Evolutionary conservation across 352 stramenopile species (phyloP), one percentile per base, ranked within the genome.

Genomic region (Phytophthora cactorum): DNA sequence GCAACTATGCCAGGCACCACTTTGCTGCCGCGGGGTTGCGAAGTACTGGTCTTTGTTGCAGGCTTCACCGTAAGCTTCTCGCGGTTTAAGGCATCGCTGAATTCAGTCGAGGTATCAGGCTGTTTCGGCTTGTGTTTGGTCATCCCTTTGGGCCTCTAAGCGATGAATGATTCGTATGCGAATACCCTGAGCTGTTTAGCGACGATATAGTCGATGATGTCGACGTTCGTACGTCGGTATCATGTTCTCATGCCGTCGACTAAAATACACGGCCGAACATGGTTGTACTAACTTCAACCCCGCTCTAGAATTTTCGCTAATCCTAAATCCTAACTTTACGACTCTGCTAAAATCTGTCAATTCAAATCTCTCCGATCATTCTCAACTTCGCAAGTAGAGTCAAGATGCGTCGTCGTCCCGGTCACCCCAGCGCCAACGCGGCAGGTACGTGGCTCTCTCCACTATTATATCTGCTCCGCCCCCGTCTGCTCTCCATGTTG

Each of bases 371-470:
- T 15, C 38, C 9, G 50, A 59, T 39, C 52, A 59, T 50, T 39
- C 25, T 34, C 22, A 22, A 22, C 22, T 1, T 22, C 22, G 25
- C 39, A 51, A 45, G 4, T 34, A 50, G 5, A 1, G 29, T 5
- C 27, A 70, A 78, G 47, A 79, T 79, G 72, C 72, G 68, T 60
- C 72, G 72, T 55, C 71, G 71, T 52, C 68, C 72, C 15, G 63
- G 63, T 45, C 67, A 79, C 43, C 45, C 71, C 14, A 66, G 31
- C 59, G 49, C 54, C 8, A 50, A 65, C 10, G 29, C 55, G 29
- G 59, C 50, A 49, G 68, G 72, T 79, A 58, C 15, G 34, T 54
- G 3, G 12, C 38, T 34, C 7, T 65, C 29, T 49, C 32, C 22
- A 52, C 15, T 11, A 25, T 31, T 44, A 3, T 9, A 59, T 17